Conservation (phyloP, 768 basidiomycete genomes). For the Lactifluus hygrophoroides region DNA sequence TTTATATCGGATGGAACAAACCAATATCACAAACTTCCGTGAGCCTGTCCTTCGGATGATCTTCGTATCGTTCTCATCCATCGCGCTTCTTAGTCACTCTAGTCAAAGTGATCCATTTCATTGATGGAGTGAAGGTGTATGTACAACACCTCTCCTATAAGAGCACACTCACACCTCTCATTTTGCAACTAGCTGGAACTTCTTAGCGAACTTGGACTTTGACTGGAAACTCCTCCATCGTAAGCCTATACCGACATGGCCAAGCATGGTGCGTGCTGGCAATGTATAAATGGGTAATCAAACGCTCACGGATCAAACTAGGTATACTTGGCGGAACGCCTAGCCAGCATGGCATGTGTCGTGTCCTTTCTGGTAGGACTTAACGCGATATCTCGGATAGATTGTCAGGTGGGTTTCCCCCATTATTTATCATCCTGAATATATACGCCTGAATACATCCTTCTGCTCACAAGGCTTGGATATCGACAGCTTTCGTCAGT, state of each 20-base stretch:
- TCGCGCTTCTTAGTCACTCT: too few species aligned
- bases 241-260: not conserved
- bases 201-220: not conserved
- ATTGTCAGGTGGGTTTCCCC: not conserved
- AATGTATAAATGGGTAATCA: not conserved
- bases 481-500: conserved; percentile 1
- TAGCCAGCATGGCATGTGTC: not conserved
- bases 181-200: not conserved
- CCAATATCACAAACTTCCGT: not conserved
- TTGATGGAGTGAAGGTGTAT: conserved; percentile 4
- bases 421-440: not conserved
- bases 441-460: too few species aligned
- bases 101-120: not conserved
- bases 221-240: not conserved
- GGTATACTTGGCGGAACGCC: not conserved
- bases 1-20: too few species aligned
- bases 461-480: not conserved
- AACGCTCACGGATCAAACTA: not conserved
- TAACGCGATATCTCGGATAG: not conserved
- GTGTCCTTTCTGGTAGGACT: not conserved
- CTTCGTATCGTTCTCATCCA: not conserved
- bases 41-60: not conserved
- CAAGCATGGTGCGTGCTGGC: not conserved
- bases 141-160: not conserved
- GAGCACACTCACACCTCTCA: not conserved